Evolutionary conservation across 2,329 filamentous ascomycete species (phyloP), one percentile per base, ranked within the genome.

Genomic region (Paecilomyces formosus): DNA sequence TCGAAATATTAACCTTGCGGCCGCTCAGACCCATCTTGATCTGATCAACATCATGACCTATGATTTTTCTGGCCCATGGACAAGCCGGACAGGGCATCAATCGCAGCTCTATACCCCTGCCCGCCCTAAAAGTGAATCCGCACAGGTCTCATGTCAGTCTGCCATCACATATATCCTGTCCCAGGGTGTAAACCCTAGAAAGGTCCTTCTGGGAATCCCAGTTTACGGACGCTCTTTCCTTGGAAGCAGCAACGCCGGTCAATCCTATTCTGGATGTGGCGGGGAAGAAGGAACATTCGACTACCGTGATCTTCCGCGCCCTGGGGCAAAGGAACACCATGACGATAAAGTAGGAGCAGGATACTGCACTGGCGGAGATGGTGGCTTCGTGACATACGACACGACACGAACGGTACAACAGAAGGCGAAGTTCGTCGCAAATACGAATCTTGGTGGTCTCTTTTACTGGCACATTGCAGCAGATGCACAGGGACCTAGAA

Each of bases 381-480:
- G 88, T 2, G 89, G 88, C 0, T 92, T 92, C 64, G 84, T 93
- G 50, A 88, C 84, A 1, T 94, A 93, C 70, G 90, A 94, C 72
- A 92, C 88, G 63, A 85, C 87, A 3, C 83, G 87, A 51, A 92
- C 89, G 2, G 89, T 93, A 33, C 82, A 82, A 72, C 82, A 86
- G 71, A 94, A 94, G 75, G 90, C 88, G 1, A 77, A 79, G 6
- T 93, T 87, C 70, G 89, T 86, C 71, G 87, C 85, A 66, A 82
- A 88, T 65, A 86, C 87, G 65, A 82, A 83, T 28, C 77, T 94
- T 18, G 89, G 86, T 28, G 90, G 90, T 0, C 74, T 94, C 8
- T 93, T 92, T 71, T 94, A 92, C 73, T 92, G 88, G 88, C 86
- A 88, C 56, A 88, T 86, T n/a, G 87, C 88, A 13, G 85, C 83